Base-by-base conservation (phyloP, 768 basidiomycete genomes). In the Leccinum boreale region DNA sequence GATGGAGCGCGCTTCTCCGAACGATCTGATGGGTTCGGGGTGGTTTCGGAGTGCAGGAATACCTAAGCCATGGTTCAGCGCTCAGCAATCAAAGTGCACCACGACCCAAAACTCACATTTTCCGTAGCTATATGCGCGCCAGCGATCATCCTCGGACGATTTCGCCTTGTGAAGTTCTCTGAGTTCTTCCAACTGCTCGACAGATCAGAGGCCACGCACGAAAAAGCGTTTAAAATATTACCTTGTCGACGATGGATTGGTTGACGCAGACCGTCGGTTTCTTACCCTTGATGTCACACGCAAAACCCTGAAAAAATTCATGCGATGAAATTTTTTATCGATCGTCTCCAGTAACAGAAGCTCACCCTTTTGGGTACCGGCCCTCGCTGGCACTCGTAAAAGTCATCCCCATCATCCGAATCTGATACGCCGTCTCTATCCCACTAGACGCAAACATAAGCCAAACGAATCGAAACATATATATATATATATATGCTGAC, bases 171-270 rank as follows among this genome's bases (percentile, higher is more conserved):
- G 87, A 3, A 92, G 74, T 12, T 79, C 73, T 74, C 77, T 81
- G 5, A 93, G 79, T 66, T 89, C 85, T 61, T 81, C 73, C 12
- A 93, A 75, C 90, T 92, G 26, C 14, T 23, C 24, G 29, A 62
- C 7, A 39, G 46, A 39, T 57, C 26, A 59, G 50, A 33, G 26
- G 50, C 45, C 17, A 24, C 26, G 31, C 6, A 39, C 9, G 7
- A 46, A 46, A 58, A 51, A 29, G 10, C 28, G 1, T n/a, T 12
- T 29, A 42, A 17, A 50, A 14, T 14, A 67, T 24, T 60, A 84
- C 90, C 79, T 89, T 90, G 65, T 87, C 85, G 31, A 90, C 78
- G 49, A 93, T 80, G 63, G 86, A 82, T 67, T 91, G 86, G 65
- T 93, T 93, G 3, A 77, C 75, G 57, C 83, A 85, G 4, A 66